Evolutionary conservation across 306 rosid species (phyloP).

Genomic region (Gastrolobium bilobum): DNA sequence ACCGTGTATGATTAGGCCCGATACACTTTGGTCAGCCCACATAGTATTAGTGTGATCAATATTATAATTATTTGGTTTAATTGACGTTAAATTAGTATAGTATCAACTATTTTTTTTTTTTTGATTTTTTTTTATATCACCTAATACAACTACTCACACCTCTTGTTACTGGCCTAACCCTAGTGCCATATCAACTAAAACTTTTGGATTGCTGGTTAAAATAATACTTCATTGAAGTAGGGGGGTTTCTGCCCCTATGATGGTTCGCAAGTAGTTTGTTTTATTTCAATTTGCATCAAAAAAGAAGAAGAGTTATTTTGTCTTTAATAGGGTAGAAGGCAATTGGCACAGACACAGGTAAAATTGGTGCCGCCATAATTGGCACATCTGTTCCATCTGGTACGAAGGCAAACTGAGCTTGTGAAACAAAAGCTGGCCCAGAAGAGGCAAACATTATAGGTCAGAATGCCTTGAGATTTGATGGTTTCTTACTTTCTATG

Average conservation of each 20-base stretch:
- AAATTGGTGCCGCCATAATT: conserved; percentile 35
- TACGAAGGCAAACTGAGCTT: neutral
- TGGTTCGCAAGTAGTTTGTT: too few species aligned
- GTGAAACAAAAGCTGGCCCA: conserved; percentile 27
- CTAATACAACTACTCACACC: too few species aligned
- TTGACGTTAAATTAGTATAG: neutral
- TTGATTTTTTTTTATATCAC: too few species aligned
- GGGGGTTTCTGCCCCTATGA: too few species aligned
- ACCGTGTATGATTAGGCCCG: too few species aligned
- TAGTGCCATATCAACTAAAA: neutral
- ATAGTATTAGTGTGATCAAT: too few species aligned
- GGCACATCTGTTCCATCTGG: neutral
- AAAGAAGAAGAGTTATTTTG: neutral
- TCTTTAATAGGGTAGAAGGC: conserved; percentile 23
- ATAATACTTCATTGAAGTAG: neutral
- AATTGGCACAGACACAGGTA: neutral
- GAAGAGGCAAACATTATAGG: conserved; percentile 18
- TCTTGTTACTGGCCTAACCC: too few species aligned
- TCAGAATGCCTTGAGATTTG: conserved; percentile 38
- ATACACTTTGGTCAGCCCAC: too few species aligned
- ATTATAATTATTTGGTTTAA: neutral
- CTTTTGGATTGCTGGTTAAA: neutral
- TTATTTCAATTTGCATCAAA: too few species aligned
- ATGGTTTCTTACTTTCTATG: conserved; percentile 8
- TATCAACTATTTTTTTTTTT: too few species aligned